These are phyloP conservation scores for Serendipita sp. DNA, from an alignment of 768 basidiomycete species.

Conservation along the genomic window DNA sequence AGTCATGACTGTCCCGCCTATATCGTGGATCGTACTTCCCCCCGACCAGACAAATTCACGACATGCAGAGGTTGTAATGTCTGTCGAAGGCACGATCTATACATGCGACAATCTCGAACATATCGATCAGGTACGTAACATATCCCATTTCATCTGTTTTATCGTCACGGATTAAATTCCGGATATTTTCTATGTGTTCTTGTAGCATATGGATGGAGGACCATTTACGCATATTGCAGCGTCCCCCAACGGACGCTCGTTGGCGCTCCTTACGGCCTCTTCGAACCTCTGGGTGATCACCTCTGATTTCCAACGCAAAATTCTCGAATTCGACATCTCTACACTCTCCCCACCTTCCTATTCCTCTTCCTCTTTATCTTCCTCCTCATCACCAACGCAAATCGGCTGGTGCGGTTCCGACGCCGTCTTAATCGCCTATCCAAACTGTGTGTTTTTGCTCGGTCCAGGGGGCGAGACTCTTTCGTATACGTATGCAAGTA, in stretches of 20 bases:
- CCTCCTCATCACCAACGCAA: slow-evolving; percentile 41
- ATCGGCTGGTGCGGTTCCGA: slow-evolving; percentile 97
- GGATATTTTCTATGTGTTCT: too few species aligned
- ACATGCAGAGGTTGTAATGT: slow-evolving; percentile 78
- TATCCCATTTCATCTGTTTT: not conserved
- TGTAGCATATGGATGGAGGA: slow-evolving; percentile 36
- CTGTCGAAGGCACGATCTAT: slow-evolving; percentile 63
- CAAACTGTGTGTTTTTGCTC: slow-evolving; percentile 59
- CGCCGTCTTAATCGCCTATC: slow-evolving; percentile 79
- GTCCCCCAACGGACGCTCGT: slow-evolving; percentile 86
- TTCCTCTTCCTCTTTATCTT: slow-evolving; percentile 18
- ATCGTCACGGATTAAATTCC: slow-evolving; percentile 26
- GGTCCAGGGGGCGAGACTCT: slow-evolving; percentile 82
- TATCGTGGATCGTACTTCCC: slow-evolving; percentile 77
- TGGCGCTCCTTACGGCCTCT: slow-evolving; percentile 62
- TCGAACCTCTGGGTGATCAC: slow-evolving; percentile 88
- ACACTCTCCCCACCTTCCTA: slow-evolving; percentile 24
- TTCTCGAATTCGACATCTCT: slow-evolving; percentile 62
- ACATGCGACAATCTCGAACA: slow-evolving; percentile 80
- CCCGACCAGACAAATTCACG: slow-evolving; percentile 80
- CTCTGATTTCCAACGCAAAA: slow-evolving; percentile 72
- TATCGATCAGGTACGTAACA: slow-evolving; percentile 42
- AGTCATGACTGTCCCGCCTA: slow-evolving; percentile 32
- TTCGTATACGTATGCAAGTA: slow-evolving; percentile 35
- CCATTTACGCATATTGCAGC: slow-evolving; percentile 79